Percentiles rank a stretch among this genome's conserved stretches.
phyloP scores from a whole-genome alignment of 2,329 filamentous ascomycete species.

The Xylaria sp. region DNA sequence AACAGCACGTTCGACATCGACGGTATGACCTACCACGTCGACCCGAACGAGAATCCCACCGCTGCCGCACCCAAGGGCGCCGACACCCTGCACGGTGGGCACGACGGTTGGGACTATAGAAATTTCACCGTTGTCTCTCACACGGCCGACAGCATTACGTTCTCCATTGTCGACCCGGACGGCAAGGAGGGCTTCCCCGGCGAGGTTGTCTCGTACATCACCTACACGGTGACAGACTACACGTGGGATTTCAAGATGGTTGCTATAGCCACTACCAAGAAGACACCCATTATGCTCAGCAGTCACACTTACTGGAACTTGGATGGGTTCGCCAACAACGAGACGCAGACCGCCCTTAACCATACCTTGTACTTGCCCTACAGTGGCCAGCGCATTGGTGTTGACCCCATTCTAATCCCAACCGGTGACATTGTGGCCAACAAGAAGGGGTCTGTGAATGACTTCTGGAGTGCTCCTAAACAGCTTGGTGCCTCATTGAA shows the following conservation, averaged over 20 bases:
- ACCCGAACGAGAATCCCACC: constrained; percentile 72
- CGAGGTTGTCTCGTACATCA: constrained; percentile 78
- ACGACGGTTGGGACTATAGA: constrained; percentile 79
- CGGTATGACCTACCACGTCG: constrained; percentile 67
- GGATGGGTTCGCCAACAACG: constrained; percentile 79
- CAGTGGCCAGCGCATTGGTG: constrained; percentile 73
- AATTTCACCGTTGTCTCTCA: constrained; percentile 82
- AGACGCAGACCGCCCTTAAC: constrained; percentile 73
- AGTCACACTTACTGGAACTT: constrained; percentile 84
- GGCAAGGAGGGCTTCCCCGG: constrained; percentile 83
- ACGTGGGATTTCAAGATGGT: constrained; percentile 80
- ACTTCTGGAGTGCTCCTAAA: constrained; percentile 86
- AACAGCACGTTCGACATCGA: constrained; percentile 79
- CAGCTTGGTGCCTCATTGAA: constrained; percentile 77
- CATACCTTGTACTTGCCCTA: constrained; percentile 80
- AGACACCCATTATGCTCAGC: constrained; percentile 85
- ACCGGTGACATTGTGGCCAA: constrained; percentile 81
- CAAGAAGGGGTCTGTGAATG: constrained; percentile 73
- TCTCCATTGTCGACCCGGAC: constrained; percentile 77
- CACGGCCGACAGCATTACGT: constrained; percentile 75
- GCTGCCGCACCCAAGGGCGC: constrained; percentile 61
- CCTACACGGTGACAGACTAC: constrained; percentile 74
- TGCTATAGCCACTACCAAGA: constrained; percentile 75
- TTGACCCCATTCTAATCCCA: constrained; percentile 78
- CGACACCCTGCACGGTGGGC: constrained; percentile 76